A percentile compares a stretch with the other conserved stretches of the same genome.
Evolutionary conservation across 495 filamentous ascomycete species (phyloP).

Genomic region (Tetracladium marchalianum): DNA sequence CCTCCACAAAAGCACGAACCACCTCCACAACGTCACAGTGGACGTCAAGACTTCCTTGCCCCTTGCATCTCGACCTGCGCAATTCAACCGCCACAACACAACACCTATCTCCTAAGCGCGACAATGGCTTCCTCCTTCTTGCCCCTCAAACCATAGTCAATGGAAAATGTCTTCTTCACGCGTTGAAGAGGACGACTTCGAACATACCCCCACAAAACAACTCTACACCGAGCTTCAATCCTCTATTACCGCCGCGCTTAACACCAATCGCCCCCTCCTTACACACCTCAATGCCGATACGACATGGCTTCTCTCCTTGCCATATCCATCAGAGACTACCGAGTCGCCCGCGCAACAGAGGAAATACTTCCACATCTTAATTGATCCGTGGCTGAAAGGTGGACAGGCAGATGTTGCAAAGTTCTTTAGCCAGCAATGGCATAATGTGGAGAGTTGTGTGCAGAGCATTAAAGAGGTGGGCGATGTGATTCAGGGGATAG

Average conservation of each 20-base stretch:
- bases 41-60: too few species aligned
- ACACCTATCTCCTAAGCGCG: too few species aligned
- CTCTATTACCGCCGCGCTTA: conserved; percentile 18
- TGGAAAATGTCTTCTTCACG: too few species aligned
- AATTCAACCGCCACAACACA: too few species aligned
- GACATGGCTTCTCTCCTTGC: conserved; percentile 45
- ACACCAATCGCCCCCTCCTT: conserved; percentile 33
- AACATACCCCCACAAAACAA: conserved; percentile 18
- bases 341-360: conserved; percentile 12
- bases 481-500: conserved; percentile 19
- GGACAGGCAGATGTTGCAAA: conserved; percentile 39
- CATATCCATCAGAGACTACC: conserved; percentile 20
- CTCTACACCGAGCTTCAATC: conserved; percentile 25
- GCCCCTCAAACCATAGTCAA: too few species aligned
- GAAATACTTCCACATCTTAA: conserved; percentile 41
- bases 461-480: conserved; percentile 29
- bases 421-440: conserved; percentile 49
- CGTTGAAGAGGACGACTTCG: conserved; percentile 4
- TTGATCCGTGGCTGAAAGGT: conserved; percentile 47
- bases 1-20: too few species aligned
- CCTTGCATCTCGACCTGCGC: too few species aligned
- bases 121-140: too few species aligned
- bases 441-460: conserved; percentile 34
- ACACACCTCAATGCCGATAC: conserved; percentile 52
- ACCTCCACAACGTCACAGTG: too few species aligned